Evolutionary conservation across 352 stramenopile species (phyloP), one percentile per base, ranked within the genome.

Genomic region (Phytophthora citrophthora): DNA sequence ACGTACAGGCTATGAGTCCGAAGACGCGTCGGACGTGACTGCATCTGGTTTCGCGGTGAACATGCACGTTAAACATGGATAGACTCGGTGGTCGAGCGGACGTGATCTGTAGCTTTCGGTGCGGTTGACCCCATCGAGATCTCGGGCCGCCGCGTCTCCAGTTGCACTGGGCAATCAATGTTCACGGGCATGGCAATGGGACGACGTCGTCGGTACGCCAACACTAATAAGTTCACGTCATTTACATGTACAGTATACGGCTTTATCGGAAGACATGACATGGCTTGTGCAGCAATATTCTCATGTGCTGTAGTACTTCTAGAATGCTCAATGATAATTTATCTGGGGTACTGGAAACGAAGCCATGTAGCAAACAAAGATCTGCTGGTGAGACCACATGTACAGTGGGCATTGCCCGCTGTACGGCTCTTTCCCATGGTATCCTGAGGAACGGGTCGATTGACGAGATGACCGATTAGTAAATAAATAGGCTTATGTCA

Each of bases 11-110:
- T 54, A 31, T 54, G 47, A 54, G 10, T 43, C 5, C 27, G 20
- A 15, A 9, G 41, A 13, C 20, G n/a, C n/a, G 16, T 43, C 47
- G 20, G 16, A 12, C 16, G 29, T 20, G 16, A 13, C n/a, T 31
- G 47, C 47, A 54, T 54, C 47, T 54, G 47, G 47, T 31, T 54
- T 53, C 29, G 47, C 29, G 18, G 29, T 54, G 16, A 26, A 40
- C 47, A 31, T 41, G 29, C 47, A 54, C 47, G 43, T 40, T 40
- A 31, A 13, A 27, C 27, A 31, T 29, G 31, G 31, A 54, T 48
- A 48, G 41, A 48, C 47, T 53, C 27, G 47, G 29, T 54, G 47
- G n/a, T n/a, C n/a, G n/a, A n/a, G n/a, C n/a, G n/a, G n/a, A n/a
- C n/a, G n/a, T 48, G n/a, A 24, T 31, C 11, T 24, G 41, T 29